A percentile compares a stretch with the other conserved stretches of the same genome.
These are phyloP conservation scores for Carpinus fangiana DNA, from an alignment of 306 rosid species.

Conservation along the genomic window DNA sequence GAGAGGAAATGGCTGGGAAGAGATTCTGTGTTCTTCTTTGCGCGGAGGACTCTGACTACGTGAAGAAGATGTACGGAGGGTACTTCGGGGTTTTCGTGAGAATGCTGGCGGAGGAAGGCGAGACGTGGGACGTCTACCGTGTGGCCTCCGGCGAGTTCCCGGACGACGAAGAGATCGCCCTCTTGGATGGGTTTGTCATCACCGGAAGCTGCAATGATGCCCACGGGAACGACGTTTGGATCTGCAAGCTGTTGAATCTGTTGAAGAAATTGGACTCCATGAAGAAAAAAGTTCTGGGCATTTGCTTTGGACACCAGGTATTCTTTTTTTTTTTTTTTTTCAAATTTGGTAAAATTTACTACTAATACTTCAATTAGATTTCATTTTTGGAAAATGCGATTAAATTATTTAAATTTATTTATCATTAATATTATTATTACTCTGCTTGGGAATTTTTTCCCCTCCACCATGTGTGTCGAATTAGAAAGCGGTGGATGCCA, in stretches of 20 bases:
- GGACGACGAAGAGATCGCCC: slow-evolving; percentile 30
- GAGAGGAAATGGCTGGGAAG: slow-evolving; percentile 29
- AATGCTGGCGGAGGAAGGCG: slow-evolving; percentile 80
- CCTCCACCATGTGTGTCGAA: not conserved
- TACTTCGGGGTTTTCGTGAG: slow-evolving; percentile 64
- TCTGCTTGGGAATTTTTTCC: not conserved
- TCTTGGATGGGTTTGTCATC: slow-evolving; percentile 71
- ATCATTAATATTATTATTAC: no score
- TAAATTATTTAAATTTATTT: not conserved
- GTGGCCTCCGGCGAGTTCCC: slow-evolving; percentile 66
- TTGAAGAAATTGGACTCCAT: slow-evolving; percentile 47
- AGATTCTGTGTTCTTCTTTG: slow-evolving; percentile 67
- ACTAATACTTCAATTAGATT: not conserved
- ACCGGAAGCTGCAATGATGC: slow-evolving; percentile 91
- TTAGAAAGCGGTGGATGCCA: not conserved
- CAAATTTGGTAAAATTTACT: not conserved
- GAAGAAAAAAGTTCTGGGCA: slow-evolving; percentile 71
- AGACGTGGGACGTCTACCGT: slow-evolving; percentile 65
- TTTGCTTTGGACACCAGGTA: slow-evolving; percentile 96
- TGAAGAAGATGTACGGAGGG: slow-evolving; percentile 71
- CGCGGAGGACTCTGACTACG: slow-evolving; percentile 86
- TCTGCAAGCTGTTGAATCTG: slow-evolving; percentile 51
- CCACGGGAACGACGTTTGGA: slow-evolving; percentile 75
- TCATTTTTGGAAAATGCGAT: not conserved
- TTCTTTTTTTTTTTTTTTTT: not conserved